Base-by-base conservation (phyloP, 257 asterid genomes). In the Solanum peruvianum region DNA sequence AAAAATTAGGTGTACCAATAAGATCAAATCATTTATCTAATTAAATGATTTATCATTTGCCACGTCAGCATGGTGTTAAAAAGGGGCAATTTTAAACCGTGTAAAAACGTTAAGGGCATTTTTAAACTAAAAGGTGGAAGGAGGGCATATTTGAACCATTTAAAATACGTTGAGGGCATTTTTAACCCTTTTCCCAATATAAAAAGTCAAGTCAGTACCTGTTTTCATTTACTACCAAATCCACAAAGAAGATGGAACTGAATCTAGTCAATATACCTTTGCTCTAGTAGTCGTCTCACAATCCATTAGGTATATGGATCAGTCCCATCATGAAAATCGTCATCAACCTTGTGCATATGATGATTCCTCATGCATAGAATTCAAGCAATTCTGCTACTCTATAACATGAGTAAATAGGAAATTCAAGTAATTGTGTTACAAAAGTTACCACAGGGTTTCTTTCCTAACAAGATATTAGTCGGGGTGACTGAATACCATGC, bases 281-380 rank as follows among this genome's bases (percentile, higher is more conserved):
- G 98, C 96, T 87, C 99, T 91, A 29, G 98, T 91, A 44, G 98
- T 94, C 88, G 89, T 93, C 70, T 95, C 98, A 95, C 98, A 96
- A 88, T 95, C 99, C 78, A 97, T 96, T 86, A 94, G 98, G 91
- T 94, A 97, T n/a, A 98, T 89, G 98, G 99, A 89, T 93, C 87
- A 85, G 97, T 97, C n/a, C 99, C 99, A 67, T 94, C 95, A 31
- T 86, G 99, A 88, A 94, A 86, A 86, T 98, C 97, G n/a, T 98
- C 99, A 76, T 96, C 99, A 90, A 93, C 98, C 93, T 94, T 93
- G 87, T 95, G 96, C 87, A 64, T 91, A 86, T 42, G 95, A 93
- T 75, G 97, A 94, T 91, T 97, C 99, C 83, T 94, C 97, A 49
- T 94, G 98, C 96, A 95, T 93, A 9, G 92, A 87, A 97, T 88